These are phyloP conservation scores for Trametes maxima DNA, from an alignment of 768 basidiomycete species.

Conservation along the genomic window DNA sequence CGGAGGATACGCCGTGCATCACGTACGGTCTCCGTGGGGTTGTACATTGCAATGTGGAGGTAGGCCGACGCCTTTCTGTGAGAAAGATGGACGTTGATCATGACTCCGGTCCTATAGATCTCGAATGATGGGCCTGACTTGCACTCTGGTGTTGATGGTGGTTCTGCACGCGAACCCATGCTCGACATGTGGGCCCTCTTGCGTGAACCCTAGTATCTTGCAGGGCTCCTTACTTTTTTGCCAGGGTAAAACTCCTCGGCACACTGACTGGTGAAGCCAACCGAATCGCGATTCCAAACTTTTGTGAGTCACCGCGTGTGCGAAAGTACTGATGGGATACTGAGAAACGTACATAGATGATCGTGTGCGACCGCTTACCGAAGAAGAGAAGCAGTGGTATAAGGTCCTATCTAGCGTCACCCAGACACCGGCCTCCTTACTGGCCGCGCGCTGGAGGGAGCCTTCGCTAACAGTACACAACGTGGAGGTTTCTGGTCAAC, in stretches of 20 bases:
- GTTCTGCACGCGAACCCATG: constrained; percentile 87
- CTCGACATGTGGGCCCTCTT: constrained; percentile 71
- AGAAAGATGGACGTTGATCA: background rate
- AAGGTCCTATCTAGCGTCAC: constrained; percentile 69
- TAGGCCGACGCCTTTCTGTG: constrained; percentile 29
- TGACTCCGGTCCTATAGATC: constrained; percentile 52
- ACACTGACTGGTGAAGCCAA: constrained; percentile 62
- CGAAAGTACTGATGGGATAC: background rate
- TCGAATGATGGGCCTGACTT: constrained; percentile 74
- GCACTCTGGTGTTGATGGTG: constrained; percentile 95
- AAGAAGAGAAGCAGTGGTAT: constrained; percentile 70
- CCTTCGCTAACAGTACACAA: constrained; percentile 90
- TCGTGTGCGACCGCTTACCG: constrained; percentile 66
- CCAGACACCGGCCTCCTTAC: constrained; percentile 61
- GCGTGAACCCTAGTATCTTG: background rate
- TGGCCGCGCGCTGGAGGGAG: constrained; percentile 85
- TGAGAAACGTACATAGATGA: constrained; percentile 54
- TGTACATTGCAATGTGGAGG: constrained; percentile 82
- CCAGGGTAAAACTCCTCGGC: constrained; percentile 76
- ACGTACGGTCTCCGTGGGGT: constrained; percentile 96
- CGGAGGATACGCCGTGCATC: constrained; percentile 88
- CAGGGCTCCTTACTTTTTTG: background rate
- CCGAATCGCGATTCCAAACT: constrained; percentile 71
- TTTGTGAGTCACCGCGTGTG: constrained; percentile 64
- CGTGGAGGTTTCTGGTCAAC: constrained; percentile 79